phyloP scores from a whole-genome alignment of 306 rosid species.

The Castanospermum australe region DNA sequence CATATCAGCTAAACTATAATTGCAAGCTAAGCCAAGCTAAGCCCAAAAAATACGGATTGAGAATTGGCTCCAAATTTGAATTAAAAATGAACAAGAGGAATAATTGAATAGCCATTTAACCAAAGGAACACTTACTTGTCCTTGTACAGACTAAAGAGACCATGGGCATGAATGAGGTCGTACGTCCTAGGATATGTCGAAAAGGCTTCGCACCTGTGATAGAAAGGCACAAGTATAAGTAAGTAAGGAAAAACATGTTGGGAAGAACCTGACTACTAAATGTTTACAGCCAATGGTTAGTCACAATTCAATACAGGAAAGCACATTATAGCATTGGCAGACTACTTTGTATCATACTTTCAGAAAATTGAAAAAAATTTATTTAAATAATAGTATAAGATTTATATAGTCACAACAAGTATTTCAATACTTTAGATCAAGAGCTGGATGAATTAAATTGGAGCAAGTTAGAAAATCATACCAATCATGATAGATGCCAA shows the following conservation, averaged over 20 bases:
- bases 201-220: slow-evolving; percentile 40
- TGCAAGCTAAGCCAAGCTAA: background rate
- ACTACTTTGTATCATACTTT: background rate
- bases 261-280: background rate
- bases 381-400: background rate
- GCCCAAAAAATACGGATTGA: background rate
- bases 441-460: background rate
- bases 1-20: background rate
- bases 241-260: background rate
- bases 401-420: background rate
- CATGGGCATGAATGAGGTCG: slow-evolving; percentile 41
- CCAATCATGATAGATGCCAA: slow-evolving; percentile 90
- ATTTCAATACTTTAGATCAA: background rate
- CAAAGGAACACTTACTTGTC: slow-evolving; percentile 33
- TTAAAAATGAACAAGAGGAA: background rate
- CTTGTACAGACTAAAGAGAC: slow-evolving; percentile 37
- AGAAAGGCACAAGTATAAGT: background rate
- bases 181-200: slow-evolving; percentile 44
- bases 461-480: slow-evolving; percentile 30
- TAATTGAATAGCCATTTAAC: background rate
- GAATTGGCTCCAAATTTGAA: background rate
- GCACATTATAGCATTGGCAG: background rate
- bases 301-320: background rate
- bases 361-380: background rate
- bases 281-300: background rate